phyloP scores from a whole-genome alignment of 1,284 basidiomycete species.

The Cryptococcus sp. region DNA sequence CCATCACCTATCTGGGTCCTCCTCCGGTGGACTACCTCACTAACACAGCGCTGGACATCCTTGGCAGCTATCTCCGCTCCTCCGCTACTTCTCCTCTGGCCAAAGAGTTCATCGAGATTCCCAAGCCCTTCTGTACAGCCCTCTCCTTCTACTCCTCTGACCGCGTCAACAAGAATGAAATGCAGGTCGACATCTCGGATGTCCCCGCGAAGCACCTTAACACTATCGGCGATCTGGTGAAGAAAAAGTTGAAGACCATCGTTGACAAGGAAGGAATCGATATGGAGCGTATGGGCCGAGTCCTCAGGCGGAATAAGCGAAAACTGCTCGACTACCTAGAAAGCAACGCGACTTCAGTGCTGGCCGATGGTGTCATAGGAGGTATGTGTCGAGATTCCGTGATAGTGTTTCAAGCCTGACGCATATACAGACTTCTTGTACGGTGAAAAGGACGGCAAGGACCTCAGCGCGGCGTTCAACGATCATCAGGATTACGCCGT shows the following conservation, averaged over 20 bases:
- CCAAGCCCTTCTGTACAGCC: constrained; percentile 83
- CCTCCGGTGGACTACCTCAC: constrained; percentile 71
- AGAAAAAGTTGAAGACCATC: constrained; percentile 70
- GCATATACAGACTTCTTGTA: constrained; percentile 74
- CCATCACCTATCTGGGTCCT: constrained; percentile 78
- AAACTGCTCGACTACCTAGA: constrained; percentile 59
- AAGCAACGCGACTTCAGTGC: constrained; percentile 37
- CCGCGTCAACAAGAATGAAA: constrained; percentile 71
- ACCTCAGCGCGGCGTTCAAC: constrained; percentile 72
- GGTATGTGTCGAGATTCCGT: constrained; percentile 32
- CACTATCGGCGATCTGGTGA: constrained; percentile 69
- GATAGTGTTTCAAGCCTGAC: constrained; percentile 1
- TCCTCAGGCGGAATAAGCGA: constrained; percentile 84
- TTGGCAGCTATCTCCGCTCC: constrained; percentile 87
- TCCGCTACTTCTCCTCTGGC: constrained; percentile 86
- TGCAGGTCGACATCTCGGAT: constrained; percentile 78
- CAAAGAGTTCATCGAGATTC: constrained; percentile 90
- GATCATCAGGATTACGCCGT: constrained; percentile 73
- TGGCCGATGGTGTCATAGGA: constrained; percentile 64
- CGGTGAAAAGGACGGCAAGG: constrained; percentile 77
- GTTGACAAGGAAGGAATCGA: constrained; percentile 73
- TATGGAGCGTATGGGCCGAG: constrained; percentile 86
- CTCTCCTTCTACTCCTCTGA: constrained; percentile 81
- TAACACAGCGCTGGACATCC: constrained; percentile 79
- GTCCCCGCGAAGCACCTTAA: constrained; percentile 80